Evolutionary conservation across 768 basidiomycete species (phyloP).

Genomic region (Gloeophyllum trabeum): DNA sequence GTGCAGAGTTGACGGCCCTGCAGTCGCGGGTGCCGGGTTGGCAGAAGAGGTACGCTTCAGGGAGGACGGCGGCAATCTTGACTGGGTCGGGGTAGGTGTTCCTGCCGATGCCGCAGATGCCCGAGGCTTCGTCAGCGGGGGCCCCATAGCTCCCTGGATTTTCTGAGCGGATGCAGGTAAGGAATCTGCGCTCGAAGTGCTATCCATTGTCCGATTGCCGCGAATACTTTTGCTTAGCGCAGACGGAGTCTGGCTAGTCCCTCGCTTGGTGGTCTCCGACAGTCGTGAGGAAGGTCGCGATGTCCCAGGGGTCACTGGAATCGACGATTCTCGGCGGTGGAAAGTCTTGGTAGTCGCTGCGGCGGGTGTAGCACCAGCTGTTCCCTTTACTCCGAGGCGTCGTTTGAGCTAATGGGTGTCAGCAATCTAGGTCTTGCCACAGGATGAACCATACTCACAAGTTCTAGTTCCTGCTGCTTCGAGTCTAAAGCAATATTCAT

Average conservation of each 20-base stretch:
- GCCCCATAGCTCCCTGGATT: conserved; percentile 36
- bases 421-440: background rate
- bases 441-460: conserved; percentile 38
- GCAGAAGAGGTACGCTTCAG: conserved; percentile 23
- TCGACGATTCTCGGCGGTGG: conserved; percentile 42
- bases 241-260: conserved; percentile 19
- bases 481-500: conserved; percentile 88
- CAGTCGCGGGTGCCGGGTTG: conserved; percentile 17
- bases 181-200: conserved; percentile 11
- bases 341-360: conserved; percentile 18
- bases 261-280: conserved; percentile 34
- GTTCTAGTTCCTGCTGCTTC: conserved; percentile 88
- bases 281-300: conserved; percentile 43
- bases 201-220: conserved; percentile 19
- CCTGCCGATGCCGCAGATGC: conserved; percentile 28
- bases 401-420: conserved; percentile 33
- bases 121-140: conserved; percentile 26
- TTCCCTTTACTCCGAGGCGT: conserved; percentile 41
- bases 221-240: conserved; percentile 43
- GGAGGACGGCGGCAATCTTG: conserved; percentile 13
- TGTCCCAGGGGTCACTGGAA: conserved; percentile 41
- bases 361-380: conserved; percentile 45
- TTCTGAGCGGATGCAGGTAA: conserved; percentile 11
- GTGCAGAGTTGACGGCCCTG: conserved; percentile 14
- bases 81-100: conserved; percentile 6